Percentiles rank a stretch among this genome's conserved stretches.
phyloP scores from a whole-genome alignment of 192 early-diverging fungal genomes.

The Ambispora gerdemannii region DNA sequence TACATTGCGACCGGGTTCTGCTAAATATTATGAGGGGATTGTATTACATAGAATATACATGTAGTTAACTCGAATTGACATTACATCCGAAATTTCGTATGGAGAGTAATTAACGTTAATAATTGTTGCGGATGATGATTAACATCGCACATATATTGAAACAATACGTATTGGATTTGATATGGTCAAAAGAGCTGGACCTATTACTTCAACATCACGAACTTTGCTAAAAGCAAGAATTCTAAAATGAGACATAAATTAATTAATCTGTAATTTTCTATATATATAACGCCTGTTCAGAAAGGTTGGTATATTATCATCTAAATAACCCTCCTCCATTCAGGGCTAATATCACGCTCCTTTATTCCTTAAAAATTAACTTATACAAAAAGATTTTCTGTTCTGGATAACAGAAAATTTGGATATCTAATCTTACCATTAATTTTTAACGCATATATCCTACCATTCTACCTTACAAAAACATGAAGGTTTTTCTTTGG shows the following conservation, averaged over 20 bases:
- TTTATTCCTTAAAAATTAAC: slow-evolving; percentile 29
- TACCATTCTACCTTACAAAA: slow-evolving; percentile 28
- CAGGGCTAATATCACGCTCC: slow-evolving; percentile 11
- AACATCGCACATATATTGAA: slow-evolving; percentile 19
- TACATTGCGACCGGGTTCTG: too few species aligned
- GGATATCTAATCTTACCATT: slow-evolving; percentile 13
- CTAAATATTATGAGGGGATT: too few species aligned
- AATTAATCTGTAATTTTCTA: slow-evolving; percentile 32
- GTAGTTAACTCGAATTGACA: slow-evolving; percentile 20
- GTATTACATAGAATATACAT: too few species aligned
- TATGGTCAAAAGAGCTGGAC: slow-evolving; percentile 16
- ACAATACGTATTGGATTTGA: slow-evolving; percentile 26
- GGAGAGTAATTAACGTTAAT: slow-evolving; percentile 13
- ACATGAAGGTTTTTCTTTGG: slow-evolving; percentile 26
- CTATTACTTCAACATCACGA: slow-evolving; percentile 29
- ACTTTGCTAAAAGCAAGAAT: slow-evolving; percentile 26
- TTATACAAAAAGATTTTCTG: slow-evolving; percentile 23
- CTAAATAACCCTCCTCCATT: slow-evolving; percentile 16
- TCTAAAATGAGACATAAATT: slow-evolving; percentile 32
- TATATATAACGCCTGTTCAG: slow-evolving; percentile 30
- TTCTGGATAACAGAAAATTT: slow-evolving; percentile 31
- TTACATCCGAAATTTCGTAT: slow-evolving; percentile 21
- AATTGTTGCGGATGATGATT: too few species aligned
- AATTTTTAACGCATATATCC: slow-evolving; percentile 18
- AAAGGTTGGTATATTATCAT: slow-evolving; percentile 21